Evolutionary conservation across 1,284 basidiomycete genomes (phyloP), one percentile per base, ranked within the genome.

Genomic region (Pholiota adiposa): DNA sequence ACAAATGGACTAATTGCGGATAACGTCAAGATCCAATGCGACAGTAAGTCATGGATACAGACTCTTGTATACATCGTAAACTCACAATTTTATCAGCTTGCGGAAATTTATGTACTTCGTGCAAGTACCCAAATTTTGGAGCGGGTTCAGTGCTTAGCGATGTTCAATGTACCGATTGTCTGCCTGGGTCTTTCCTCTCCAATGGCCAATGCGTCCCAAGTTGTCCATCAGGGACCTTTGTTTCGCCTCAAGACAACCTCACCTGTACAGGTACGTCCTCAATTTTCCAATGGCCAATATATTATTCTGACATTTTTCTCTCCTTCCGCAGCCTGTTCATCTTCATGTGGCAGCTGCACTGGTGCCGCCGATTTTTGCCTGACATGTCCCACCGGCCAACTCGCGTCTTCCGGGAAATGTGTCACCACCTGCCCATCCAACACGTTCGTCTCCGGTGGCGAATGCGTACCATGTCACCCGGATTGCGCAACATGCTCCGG

Each of bases 401-500:
- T 93, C 29, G 86, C 90, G 19, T 86, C 85, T 1, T 73, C 77
- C 40, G 92, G 92, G 14, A 83, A 84, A 72, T 94, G 92, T 67
- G 84, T 91, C 36, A 75, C 82, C 25, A 81, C 86, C 4, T 94
- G 92, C 69, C 90, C 93, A 0, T 79, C 85, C 21, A 85, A 83
- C 62, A 83, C 86, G 3, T 90, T 93, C 75, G 76, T 79, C 51
- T 83, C 89, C 14, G 80, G 84, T 18, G 84, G 84, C 44, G 73
- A 83, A 19, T 94, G 92, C 73, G 68, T 87, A 53, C 64, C 83
- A 2, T 94, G 93, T 72, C 92, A 94, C 60, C 84, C 91, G 0
- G 93, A 94, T 70, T 94, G 92, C 67, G 84, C 83, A 5, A 86
- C 87, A 4, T 94, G 93, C 74, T 83, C 87, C 21, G 89, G 89